Evolutionary conservation across 1,284 basidiomycete species (phyloP), one percentile per base, ranked within the genome.

Genomic region (Entoloma clypeatum): DNA sequence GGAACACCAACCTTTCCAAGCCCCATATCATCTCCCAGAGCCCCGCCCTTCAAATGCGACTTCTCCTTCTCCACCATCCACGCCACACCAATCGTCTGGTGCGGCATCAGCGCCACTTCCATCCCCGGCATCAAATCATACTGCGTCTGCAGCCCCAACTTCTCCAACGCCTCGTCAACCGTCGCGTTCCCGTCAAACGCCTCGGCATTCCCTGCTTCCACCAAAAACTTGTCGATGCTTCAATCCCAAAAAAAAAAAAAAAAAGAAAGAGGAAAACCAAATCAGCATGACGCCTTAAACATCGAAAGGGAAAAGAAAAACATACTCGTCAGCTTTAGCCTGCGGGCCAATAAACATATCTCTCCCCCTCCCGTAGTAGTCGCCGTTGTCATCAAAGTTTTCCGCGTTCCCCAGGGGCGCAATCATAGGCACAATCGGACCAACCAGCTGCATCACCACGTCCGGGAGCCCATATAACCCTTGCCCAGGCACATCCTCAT

Each of bases 11-110:
- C 67, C 65, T 75, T 75, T 24, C 76, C 75, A 9, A 79, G 65
- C 34, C 77, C 77, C 77, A 80, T 79, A 50, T 93, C 90, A 56
- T 94, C 90, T 4, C 79, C 83, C 8, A 91, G 62, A 50, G 80
- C 81, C 19, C 86, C 87, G 47, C 77, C 77, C 25, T 65, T 67
- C 11, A 65, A 46, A 1, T 38, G 13, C 19, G 67, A 62, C 28
- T 60, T 60, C 55, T 84, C 81, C 37, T 75, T 75, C 18, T 75
- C 69, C 3, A 75, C 51, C 75, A 82, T 80, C 81, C 81, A 85
- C 2, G 75, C 70, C 0, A 81, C 78, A 2, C 81, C 75, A 36
- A 85, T 77, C 3, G 70, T 67, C 50, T 86, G 81, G 60, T 84
- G 80, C 8, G 80, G 71, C 69, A 84, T 74, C 21, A 84, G 59